Base-by-base conservation (phyloP, 2,329 filamentous ascomycete species). In the Myrmaecium sp. region DNA sequence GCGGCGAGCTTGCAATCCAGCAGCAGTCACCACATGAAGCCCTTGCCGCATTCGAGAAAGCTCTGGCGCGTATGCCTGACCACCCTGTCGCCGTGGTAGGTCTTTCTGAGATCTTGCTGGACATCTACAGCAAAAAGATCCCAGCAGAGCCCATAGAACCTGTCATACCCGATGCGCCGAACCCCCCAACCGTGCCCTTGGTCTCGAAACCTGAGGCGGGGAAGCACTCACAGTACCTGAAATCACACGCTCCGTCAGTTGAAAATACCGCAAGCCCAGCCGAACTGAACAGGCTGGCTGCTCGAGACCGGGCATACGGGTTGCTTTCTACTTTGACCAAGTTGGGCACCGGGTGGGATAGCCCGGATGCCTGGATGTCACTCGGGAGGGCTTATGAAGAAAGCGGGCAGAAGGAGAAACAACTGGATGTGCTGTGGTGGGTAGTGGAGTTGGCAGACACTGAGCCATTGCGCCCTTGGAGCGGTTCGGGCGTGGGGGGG, bases 401-500 rank as follows among this genome's bases (percentile, higher is more conserved):
- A 45, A 79, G 80, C 30, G 79, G 77, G 0, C 80, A 93, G 55
- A 53, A 70, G 2, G 79, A 89, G 19, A 92, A 86, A 58, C 78
- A 89, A 9, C 91, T 84, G 55, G 78, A 89, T 39, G 82, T 84
- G 23, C 63, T 95, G 5, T 95, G 89, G 89, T 95, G 86, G 83
- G 92, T 84, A 41, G 79, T 98, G 8, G 83, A 94, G 52, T 61
- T 98, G 16, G 89, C 95, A 47, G 86, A 98, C 47, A 72, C 70
- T 5, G 71, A 69, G 36, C 81, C 76, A 0, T 66, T 93, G 25
- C 69, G 89, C 30, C 66, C 69, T 31, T 95, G 86, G 89, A 65
- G 61, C 16, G 73, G 66, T 37, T 63, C 82, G 15, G 73, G 30
- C 5, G 30, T 28, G 8, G 30, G 30, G 13, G 30, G 30, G 10